Conservation (phyloP, 768 basidiomycete genomes). For the Boletus edulis region DNA sequence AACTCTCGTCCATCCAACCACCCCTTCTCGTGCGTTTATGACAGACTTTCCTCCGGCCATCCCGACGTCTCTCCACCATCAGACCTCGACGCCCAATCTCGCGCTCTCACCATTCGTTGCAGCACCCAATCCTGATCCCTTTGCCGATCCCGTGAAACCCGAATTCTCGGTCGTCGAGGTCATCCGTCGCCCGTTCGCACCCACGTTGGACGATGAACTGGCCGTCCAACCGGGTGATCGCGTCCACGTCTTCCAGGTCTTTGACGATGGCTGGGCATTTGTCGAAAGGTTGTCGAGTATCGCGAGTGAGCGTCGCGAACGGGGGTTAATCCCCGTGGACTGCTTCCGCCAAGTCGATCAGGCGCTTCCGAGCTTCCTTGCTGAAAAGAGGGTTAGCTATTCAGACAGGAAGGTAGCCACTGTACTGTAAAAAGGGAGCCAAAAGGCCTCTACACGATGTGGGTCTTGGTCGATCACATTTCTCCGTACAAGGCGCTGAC, state of each 20-base stretch:
- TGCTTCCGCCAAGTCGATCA: conserved; percentile 54
- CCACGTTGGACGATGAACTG: conserved; percentile 60
- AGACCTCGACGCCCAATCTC: background rate
- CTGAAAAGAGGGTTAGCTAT: conserved; percentile 46
- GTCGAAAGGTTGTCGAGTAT: conserved; percentile 43
- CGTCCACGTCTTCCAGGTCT: conserved; percentile 52
- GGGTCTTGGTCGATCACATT: background rate
- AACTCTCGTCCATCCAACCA: conserved; percentile 17
- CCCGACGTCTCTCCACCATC: conserved; percentile 10
- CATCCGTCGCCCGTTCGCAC: conserved; percentile 54
- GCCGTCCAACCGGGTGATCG: conserved; percentile 47
- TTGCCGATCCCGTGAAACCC: conserved; percentile 31
- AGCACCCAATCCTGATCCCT: conserved; percentile 29
- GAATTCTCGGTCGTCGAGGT: conserved; percentile 44
- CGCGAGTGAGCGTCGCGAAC: conserved; percentile 6
- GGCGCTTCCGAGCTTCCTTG: conserved; percentile 47
- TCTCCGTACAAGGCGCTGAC: background rate
- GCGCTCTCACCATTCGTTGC: background rate
- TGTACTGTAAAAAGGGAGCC: background rate
- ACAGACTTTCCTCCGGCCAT: conserved; percentile 12
- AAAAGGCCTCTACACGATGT: background rate
- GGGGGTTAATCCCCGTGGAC: conserved; percentile 68
- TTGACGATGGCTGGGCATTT: conserved; percentile 71
- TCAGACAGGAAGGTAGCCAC: background rate
- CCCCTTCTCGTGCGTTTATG: conserved; percentile 16